Evolutionary conservation across 345 rosid genomes (phyloP).

Genomic region (Geranium brycei): DNA sequence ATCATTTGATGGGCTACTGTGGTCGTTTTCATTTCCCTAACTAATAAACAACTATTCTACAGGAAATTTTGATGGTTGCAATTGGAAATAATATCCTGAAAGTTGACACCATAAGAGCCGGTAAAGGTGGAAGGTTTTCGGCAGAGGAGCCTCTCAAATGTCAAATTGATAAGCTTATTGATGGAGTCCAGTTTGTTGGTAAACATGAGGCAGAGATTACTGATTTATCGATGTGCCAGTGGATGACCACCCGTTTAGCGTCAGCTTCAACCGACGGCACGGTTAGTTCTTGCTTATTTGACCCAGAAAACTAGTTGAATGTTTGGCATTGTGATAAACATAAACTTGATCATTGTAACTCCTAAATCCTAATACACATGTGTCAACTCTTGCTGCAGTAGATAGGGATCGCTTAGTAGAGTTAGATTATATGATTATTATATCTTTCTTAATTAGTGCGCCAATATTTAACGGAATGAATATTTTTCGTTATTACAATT

Average conservation of each 20-base stretch:
- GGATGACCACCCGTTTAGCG: conserved; percentile 62
- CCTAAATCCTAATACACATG: not conserved
- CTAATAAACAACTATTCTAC: conserved; percentile 5
- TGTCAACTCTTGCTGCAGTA: not conserved
- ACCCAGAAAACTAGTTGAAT: not conserved
- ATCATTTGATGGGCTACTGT: not conserved
- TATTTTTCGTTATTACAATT: not conserved
- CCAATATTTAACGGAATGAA: not conserved
- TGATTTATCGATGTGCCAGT: conserved; percentile 64
- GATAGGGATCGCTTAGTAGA: not conserved
- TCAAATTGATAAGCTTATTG: conserved; percentile 40
- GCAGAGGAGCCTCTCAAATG: conserved; percentile 51
- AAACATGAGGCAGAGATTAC: conserved; percentile 61
- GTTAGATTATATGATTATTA: not conserved
- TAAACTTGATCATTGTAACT: not conserved
- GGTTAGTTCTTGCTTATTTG: conserved; percentile 21
- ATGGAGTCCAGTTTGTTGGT: conserved; percentile 62
- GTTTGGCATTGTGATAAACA: not conserved
- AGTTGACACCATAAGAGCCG: conserved; percentile 49
- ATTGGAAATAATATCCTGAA: conserved; percentile 46
- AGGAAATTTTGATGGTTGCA: conserved; percentile 65
- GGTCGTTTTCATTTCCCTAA: conserved; percentile 1
- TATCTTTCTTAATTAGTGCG: no score
- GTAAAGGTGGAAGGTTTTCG: conserved; percentile 32
- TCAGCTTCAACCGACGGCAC: conserved; percentile 70